phyloP scores from a whole-genome alignment of 1,139 yeast species.

The Sugiyamaella xylanicola region DNA sequence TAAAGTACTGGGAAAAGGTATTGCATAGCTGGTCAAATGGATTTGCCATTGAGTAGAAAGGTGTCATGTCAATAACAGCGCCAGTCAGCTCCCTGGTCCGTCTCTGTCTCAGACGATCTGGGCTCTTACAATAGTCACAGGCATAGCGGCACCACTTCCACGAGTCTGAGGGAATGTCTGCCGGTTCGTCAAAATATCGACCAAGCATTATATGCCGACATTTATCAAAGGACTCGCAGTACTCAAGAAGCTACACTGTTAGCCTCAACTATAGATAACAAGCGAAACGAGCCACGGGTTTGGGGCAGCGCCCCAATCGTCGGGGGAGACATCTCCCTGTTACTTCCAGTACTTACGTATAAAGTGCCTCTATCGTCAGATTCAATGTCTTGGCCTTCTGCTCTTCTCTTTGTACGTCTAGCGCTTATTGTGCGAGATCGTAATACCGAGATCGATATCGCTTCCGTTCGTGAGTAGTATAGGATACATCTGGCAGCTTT shows the following conservation, averaged over 20 bases:
- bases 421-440: not conserved
- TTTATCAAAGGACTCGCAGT: constrained; percentile 77
- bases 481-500: constrained; percentile 73
- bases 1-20: not conserved
- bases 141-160: constrained; percentile 38
- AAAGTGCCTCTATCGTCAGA: constrained; percentile 6
- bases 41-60: not conserved
- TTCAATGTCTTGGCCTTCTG: not conserved
- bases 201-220: constrained; percentile 80
- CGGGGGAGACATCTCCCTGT: not conserved
- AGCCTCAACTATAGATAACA: not conserved
- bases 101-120: constrained; percentile 21
- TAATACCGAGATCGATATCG: not conserved
- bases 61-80: not conserved
- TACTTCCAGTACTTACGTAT: constrained; percentile 6
- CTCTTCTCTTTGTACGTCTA: constrained; percentile 1
- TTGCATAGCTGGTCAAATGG: constrained; percentile 7
- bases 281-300: not conserved
- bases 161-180: constrained; percentile 39
- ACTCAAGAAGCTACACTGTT: constrained; percentile 61
- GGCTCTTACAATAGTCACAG: constrained; percentile 41
- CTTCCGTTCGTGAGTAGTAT: constrained; percentile 44
- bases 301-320: not conserved
- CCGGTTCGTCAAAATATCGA: constrained; percentile 67
- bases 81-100: not conserved